phyloP scores from a whole-genome alignment of 148 eudicot species.

The Diospyros kaki region DNA sequence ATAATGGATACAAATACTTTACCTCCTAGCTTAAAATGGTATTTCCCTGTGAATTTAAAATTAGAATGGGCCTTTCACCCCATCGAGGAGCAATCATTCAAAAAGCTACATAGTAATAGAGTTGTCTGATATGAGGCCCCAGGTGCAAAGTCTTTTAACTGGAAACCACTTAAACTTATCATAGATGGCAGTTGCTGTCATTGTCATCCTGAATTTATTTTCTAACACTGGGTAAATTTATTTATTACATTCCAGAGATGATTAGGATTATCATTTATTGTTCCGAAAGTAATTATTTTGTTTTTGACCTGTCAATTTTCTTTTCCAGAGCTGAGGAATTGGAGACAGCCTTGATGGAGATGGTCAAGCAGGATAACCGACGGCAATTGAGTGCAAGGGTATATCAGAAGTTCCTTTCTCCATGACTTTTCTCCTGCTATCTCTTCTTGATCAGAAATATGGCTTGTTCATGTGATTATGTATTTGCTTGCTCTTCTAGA shows the following conservation, averaged over 20 bases:
- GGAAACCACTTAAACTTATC: background rate
- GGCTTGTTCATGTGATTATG: background rate
- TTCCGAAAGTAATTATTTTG: background rate
- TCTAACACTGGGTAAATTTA: background rate
- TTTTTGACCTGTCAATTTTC: background rate
- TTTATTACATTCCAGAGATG: too few species aligned
- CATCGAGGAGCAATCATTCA: background rate
- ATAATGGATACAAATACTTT: background rate
- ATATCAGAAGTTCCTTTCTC: slow-evolving; percentile 14
- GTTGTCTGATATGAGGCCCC: background rate
- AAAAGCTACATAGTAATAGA: background rate
- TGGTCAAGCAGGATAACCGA: slow-evolving; percentile 98
- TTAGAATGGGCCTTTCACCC: background rate
- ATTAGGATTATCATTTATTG: background rate
- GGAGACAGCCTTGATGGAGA: slow-evolving; percentile 94
- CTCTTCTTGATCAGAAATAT: background rate
- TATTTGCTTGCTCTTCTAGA: background rate
- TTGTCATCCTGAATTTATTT: background rate
- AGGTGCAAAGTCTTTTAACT: background rate
- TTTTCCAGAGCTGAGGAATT: slow-evolving; percentile 95
- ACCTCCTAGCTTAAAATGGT: background rate
- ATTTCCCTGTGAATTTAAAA: background rate
- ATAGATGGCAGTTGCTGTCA: background rate
- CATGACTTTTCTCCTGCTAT: background rate
- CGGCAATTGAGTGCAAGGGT: slow-evolving; percentile 90